Evolutionary conservation across 129 eudicot species (phyloP).

Genomic region (Kitagawia praeruptora): DNA sequence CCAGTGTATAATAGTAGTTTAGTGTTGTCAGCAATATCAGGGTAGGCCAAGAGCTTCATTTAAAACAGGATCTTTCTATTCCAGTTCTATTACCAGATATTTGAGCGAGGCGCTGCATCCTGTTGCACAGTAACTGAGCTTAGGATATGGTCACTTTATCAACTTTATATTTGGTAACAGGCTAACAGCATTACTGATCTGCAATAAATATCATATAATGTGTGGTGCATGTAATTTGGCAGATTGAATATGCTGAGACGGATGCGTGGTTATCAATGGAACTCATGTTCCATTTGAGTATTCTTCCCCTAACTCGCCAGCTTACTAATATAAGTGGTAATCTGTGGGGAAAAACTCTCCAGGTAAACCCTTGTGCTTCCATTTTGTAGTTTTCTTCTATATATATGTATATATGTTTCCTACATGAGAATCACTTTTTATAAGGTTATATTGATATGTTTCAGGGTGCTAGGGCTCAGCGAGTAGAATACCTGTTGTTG

Average conservation of each 20-base stretch:
- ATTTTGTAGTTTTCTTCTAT: slow-evolving; percentile 5
- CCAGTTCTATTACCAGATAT: not conserved
- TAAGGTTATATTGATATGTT: slow-evolving; percentile 2
- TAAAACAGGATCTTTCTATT: not conserved
- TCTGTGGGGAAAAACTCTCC: slow-evolving; percentile 98
- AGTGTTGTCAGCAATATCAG: not conserved
- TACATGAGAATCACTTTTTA: not conserved
- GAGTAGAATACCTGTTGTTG: slow-evolving; percentile 88
- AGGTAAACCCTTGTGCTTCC: slow-evolving; percentile 38
- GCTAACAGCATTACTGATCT: not conserved
- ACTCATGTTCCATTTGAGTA: slow-evolving; percentile 93
- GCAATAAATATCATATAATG: not conserved
- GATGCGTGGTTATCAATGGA: slow-evolving; percentile 99
- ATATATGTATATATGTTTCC: not conserved
- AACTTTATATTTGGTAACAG: not conserved
- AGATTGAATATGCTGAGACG: slow-evolving; percentile 87
- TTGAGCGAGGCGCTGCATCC: not conserved
- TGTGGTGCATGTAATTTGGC: slow-evolving; percentile 8
- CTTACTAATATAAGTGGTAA: slow-evolving; percentile 96
- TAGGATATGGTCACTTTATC: not conserved
- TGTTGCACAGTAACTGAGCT: not conserved
- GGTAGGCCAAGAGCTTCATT: not conserved
- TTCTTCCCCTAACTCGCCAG: slow-evolving; percentile 96
- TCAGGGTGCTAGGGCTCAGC: slow-evolving; percentile 99
- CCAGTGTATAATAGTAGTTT: not conserved